Evolutionary conservation across 2,329 filamentous ascomycete species (phyloP).

Genomic region (Paracoccidioides brasiliensis): DNA sequence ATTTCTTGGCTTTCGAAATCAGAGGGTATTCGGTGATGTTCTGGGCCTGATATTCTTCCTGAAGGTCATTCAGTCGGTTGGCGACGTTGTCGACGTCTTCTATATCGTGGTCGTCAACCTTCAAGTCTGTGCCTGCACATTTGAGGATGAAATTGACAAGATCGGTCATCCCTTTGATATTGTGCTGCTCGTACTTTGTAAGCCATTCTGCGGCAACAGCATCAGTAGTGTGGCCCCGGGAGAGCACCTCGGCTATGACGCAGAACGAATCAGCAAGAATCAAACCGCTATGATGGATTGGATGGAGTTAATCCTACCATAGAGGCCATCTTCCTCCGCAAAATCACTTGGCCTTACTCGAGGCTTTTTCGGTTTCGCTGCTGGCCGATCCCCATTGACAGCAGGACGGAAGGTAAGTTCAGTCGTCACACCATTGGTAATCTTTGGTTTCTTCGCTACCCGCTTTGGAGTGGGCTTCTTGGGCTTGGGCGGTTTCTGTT

Average conservation of each 20-base stretch:
- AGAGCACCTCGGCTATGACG: constrained; percentile 45
- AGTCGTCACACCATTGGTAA: constrained; percentile 33
- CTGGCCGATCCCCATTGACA: constrained; percentile 31
- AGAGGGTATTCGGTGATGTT: constrained; percentile 84
- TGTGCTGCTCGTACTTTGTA: constrained; percentile 42
- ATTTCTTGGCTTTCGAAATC: constrained; percentile 65
- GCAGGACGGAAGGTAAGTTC: constrained; percentile 44
- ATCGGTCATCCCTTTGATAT: constrained; percentile 42
- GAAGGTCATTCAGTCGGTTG: constrained; percentile 66
- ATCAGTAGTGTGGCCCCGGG: constrained; percentile 40
- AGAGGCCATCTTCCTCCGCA: constrained; percentile 43
- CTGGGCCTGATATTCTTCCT: constrained; percentile 72
- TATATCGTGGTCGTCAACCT: constrained; percentile 71
- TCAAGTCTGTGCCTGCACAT: constrained; percentile 66
- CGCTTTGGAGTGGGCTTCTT: constrained; percentile 34
- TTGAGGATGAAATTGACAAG: constrained; percentile 50
- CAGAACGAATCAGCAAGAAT: constrained; percentile 15
- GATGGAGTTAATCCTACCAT: constrained; percentile 31
- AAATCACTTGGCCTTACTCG: constrained; percentile 40
- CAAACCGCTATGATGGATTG: background rate
- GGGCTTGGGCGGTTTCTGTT: constrained; percentile 34
- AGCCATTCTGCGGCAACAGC: constrained; percentile 47
- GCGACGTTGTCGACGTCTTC: constrained; percentile 79
- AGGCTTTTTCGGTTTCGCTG: constrained; percentile 37
- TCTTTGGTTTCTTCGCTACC: constrained; percentile 44